A percentile compares a stretch with the other conserved stretches of the same genome.
These are phyloP conservation scores for Hericium erinaceus DNA, from an alignment of 768 basidiomycete genomes.

Conservation along the genomic window DNA sequence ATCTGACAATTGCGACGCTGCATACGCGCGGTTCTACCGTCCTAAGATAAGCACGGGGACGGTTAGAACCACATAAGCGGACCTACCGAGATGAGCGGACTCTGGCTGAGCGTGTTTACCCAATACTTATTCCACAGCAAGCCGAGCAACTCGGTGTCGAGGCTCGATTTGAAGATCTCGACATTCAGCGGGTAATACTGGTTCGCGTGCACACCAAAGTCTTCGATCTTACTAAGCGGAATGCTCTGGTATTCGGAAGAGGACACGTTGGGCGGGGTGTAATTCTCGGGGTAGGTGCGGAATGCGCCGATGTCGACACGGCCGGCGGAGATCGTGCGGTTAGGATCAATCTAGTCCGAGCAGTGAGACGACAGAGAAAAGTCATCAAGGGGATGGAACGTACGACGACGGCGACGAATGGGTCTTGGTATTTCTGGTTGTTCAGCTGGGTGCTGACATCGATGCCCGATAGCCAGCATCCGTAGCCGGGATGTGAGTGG, in stretches of 20 bases:
- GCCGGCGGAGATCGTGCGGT: slow-evolving; percentile 95
- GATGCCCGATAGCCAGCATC: slow-evolving; percentile 98
- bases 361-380: neutral
- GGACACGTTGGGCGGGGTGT: slow-evolving; percentile 65
- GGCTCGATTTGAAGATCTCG: slow-evolving; percentile 86
- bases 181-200: slow-evolving; percentile 94
- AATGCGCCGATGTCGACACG: slow-evolving; percentile 99
- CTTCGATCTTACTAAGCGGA: slow-evolving; percentile 94
- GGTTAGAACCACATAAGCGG: neutral
- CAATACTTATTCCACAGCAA: slow-evolving; percentile 99
- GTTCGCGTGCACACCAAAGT: slow-evolving; percentile 97
- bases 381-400: slow-evolving; percentile 20
- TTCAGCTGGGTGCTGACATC: slow-evolving; percentile 96
- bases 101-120: slow-evolving; percentile 94
- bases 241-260: slow-evolving; percentile 92
- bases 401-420: slow-evolving; percentile 95
- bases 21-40: slow-evolving; percentile 85
- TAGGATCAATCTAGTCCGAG: slow-evolving; percentile 77
- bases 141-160: slow-evolving; percentile 83
- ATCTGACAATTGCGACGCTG: slow-evolving; percentile 85
- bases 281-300: slow-evolving; percentile 93
- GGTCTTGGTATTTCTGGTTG: slow-evolving; percentile 92
- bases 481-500: slow-evolving; percentile 97
- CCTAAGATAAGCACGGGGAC: neutral
- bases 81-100: slow-evolving; percentile 82